Base-by-base conservation (phyloP, 768 basidiomycete species). In the Galerina sulciceps region DNA sequence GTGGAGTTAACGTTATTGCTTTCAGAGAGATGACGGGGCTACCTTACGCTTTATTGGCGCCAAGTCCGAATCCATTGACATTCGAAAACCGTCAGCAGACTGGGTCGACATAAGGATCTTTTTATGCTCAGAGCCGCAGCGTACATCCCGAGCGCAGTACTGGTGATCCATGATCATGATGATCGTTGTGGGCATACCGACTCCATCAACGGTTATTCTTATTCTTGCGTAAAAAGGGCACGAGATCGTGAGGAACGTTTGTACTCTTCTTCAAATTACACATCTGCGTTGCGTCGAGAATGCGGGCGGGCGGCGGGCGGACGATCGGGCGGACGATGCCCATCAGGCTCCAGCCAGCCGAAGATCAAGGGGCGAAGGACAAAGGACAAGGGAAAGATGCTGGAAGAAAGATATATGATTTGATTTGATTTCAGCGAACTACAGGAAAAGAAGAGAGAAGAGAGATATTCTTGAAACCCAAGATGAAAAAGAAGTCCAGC, bases 401-500 rank as follows among this genome's bases (percentile, higher is more conserved):
- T 17, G 13, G 17, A 20, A 50, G 36, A 38, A 38, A 51, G 34
- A 13, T 35, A 23, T 31, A 15, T 26, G 17, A n/a, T 14, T 18
- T 17, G 22, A 22, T 15, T 6, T n/a, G n/a, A n/a, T n/a, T n/a
- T 41, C n/a, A 4, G 37, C 6, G 17, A 14, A 34, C 34, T 9
- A 15, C n/a, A n/a, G n/a, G n/a, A n/a, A 10, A 23, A 31, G 11
- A 11, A 20, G 10, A 52, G 41, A 38, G 10, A 46, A 14, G 10
- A 52, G 41, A 38, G 10, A 46, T 8, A 44, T 58, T 44, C 50
- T 58, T 52, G 57, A 31, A 43, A 55, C 38, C 57, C 52, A 35
- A 17, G 43, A 38, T n/a, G 18, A 5, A 40, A 5, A 40, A 35
- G 35, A 26, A 46, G 20, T 35, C 10, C 41, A 44, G 31, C n/a